These are phyloP conservation scores for Filosporella fistucella DNA, from an alignment of 495 filamentous ascomycete species.

Conservation along the genomic window DNA sequence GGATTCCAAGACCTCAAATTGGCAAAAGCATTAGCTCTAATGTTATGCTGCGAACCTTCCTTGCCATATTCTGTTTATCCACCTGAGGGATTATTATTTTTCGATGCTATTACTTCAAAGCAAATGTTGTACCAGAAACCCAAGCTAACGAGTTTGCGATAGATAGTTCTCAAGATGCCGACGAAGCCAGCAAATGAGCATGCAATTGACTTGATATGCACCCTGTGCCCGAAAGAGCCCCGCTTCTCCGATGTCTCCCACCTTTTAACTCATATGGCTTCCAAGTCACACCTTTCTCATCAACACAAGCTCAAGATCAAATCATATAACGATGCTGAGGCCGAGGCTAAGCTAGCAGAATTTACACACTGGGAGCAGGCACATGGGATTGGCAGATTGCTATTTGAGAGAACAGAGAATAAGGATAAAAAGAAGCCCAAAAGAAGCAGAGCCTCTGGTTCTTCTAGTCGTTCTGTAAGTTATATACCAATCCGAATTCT, in stretches of 20 bases:
- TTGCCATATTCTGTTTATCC: no score
- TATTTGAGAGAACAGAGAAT: constrained; percentile 64
- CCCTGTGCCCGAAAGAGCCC: constrained; percentile 71
- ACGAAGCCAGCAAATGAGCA: not conserved
- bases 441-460: constrained; percentile 10
- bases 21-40: no score
- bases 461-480: not conserved
- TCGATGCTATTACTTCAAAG: no score
- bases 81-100: no score
- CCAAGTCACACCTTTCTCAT: constrained; percentile 76
- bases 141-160: no score
- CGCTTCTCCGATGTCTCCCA: constrained; percentile 85
- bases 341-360: constrained; percentile 42
- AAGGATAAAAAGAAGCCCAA: constrained; percentile 62
- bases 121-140: no score
- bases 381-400: constrained; percentile 58
- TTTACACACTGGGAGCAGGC: constrained; percentile 69
- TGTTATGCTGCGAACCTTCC: no score
- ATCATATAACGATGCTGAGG: constrained; percentile 48
- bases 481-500: no score
- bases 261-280: constrained; percentile 80
- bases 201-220: constrained; percentile 64
- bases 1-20: no score
- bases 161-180: constrained; percentile 8
- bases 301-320: constrained; percentile 69